Base-by-base conservation (phyloP, 2,329 filamentous ascomycete species). In the Colletotrichum chrysophilum region DNA sequence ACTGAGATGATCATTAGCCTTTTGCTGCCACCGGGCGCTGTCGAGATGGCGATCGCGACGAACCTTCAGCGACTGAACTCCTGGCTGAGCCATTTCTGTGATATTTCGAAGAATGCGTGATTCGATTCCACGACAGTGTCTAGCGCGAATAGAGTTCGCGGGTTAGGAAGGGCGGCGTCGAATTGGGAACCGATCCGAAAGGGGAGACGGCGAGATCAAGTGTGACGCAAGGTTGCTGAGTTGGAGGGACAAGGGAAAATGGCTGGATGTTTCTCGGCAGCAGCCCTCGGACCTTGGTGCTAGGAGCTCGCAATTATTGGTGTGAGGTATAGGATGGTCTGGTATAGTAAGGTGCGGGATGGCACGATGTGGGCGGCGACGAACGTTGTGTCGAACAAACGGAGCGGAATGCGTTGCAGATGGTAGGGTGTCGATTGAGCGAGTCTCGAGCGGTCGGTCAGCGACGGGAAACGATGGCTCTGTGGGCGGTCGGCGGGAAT, bases 31-130 rank as follows among this genome's bases (percentile, higher is more conserved):
- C 55, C n/a, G n/a, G 52, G 48, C 14, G 38, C 65, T 64, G 66
- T 52, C 34, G 32, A 24, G 66, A 72, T 61, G 60, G 56, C 21
- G 48, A 55, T 75, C 70, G 64, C 69, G 65, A 61, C 67, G 76
- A 88, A 97, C 95, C 95, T 98, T 98, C 84, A 98, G 88, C 81
- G 95, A 97, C 88, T 97, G 95, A 83, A 96, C 96, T 82, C 94
- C 94, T 77, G 93, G 94, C 86, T 94, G 93, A 82, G 94, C 94
- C 91, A 96, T 96, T 89, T 91, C 48, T 64, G 58, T 61, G 21
- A 24, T 64, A 66, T 61, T 76, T 26, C 32, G 7, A 21, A 26
- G 13, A 61, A 65, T 10, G 48, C 32, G 65, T 55, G 30, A 12
- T 66, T 66, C 30, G 48, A 74, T 65, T 76, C 36, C 58, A 61